Evolutionary conservation across 2,329 filamentous ascomycete genomes (phyloP), one percentile per base, ranked within the genome.

Genomic region (Fusarium liriodendri): DNA sequence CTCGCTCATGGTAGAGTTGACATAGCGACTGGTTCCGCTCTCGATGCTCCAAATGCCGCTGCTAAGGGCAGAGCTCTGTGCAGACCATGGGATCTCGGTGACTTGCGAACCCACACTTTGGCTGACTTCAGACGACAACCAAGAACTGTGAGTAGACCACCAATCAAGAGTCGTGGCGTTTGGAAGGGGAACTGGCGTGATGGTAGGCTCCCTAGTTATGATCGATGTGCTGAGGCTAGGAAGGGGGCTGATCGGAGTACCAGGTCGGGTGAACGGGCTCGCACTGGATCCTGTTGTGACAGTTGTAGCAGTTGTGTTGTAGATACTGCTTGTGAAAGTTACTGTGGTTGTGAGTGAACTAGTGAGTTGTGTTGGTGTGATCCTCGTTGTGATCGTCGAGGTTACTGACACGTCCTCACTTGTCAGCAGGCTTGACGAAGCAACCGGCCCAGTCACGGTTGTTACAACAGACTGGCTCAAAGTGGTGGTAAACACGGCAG

Each of bases 321-420:
- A 75, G 1, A 55, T 66, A 37, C 68, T 72, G 22, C 42, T 72
- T 20, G 47, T 74, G 54, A 59, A 65, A 45, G 65, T 57, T 29
- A 55, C 58, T 14, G 61, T 74, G n/a, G 58, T 25, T 18, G 65
- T 69, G 18, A 33, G 32, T 38, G 71, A 61, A 11, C 54, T 42
- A 22, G 62, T 62, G n/a, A 60, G 40, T 6, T 50, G 50, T 37
- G 62, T 70, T 50, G 62, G 69, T 2, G 29, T 27, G 18, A 67
- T 64, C 7, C 54, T 70, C 20, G 69, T 74, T 29, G 60, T 67
- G 59, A 75, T 73, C 10, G 66, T 74, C 16, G 72, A 74, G 52
- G 62, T 62, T 13, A 66, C 45, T 3, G 71, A 66, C 32, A 66
- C 25, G 22, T 66, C 59, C 4, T 29, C 18, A 29, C 37, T 58